Base-by-base conservation (phyloP, 164 flowering plant genomes). In the Berberis thunbergii region DNA sequence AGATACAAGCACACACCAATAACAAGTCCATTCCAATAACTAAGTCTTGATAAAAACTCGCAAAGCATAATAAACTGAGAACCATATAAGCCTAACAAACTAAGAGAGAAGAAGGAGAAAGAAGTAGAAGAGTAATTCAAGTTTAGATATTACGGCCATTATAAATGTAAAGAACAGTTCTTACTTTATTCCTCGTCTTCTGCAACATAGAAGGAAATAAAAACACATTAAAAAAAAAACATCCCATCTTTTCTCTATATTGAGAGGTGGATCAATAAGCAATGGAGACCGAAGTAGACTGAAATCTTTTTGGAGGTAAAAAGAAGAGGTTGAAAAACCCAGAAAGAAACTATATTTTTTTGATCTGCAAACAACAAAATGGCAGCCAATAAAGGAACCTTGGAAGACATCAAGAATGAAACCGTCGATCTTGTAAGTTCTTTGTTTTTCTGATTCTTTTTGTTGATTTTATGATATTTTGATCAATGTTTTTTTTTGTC, bases 361-460 rank as follows among this genome's bases (percentile, higher is more conserved):
- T 3, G n/a, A 6, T 6, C 55, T 11, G 55, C 3, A 26, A 3
- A 7, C 13, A 6, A 3, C 42, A 57, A 40, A 1, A 57, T 57
- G 60, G 60, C 60, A 41, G 41, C 60, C 9, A 42, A 57, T 2
- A 40, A 40, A 2, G 58, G 48, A 48, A 65, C 48, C 48, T 43
- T 65, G 54, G 68, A 65, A 42, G 62, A 65, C 46, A 65, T 65
- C 57, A 60, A 61, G 43, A 61, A 60, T 41, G 70, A 67, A 46
- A 65, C 48, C 38, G 42, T 65, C 56, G 68, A 57, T 61, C 60
- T 67, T 54, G 69, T 67, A 59, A 4, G 61, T 12, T n/a, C 42
- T 4, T 40, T 6, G 8, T 11, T 61, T 54, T 43, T 62, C 50
- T 49, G 62, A 43, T 50, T 59, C 46, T 59, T 60, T 57, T n/a